Evolutionary conservation across 768 basidiomycete genomes (phyloP), one percentile per base, ranked within the genome.

Genomic region (Agrocybe chaxingu): DNA sequence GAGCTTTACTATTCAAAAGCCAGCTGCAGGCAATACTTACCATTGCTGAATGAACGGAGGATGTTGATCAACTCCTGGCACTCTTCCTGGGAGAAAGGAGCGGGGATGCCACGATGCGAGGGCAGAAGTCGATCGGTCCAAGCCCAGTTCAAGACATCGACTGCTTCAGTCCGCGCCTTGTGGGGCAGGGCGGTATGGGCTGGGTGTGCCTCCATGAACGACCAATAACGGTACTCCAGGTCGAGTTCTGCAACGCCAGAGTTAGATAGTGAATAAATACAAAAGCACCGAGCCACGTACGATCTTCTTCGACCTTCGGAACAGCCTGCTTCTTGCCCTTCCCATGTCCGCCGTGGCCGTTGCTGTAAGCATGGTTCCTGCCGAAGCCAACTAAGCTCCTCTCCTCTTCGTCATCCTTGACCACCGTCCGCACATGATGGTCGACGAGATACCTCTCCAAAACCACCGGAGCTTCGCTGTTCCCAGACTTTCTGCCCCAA

Each of bases 221-320:
- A 70, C 91, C 91, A 92, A 60, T 90, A 92, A 48, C 85, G 74
- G 57, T 86, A 89, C 60, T 89, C 87, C 59, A 82, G 75, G 48
- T 91, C 87, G 16, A 89, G 70, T 41, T 79, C 90, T 91, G 54
- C 11, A 44, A 56, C 11, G 37, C 39, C 35, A 49, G 37, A 18
- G 42, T 8, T 4, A 29, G 34, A 44, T 29, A 12, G 10, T 36
- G 5, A 9, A 34, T 8, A 35, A 44, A 31, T 3, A 29, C 19
- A 11, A 7, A 7, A 18, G 11, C 7, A 12, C 24, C 24, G 10
- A 32, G 9, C 19, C 1, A 76, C 76, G 64, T 56, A 78, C 76
- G 70, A 60, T 78, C 78, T 58, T 80, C 78, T 3, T 66, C 63
- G 24, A 47, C 55, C 43, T 51, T 58, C 55, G 58, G 62, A 35